These are phyloP conservation scores for Dioscorea cayenensis DNA, from an alignment of 116 monocot species.

Conservation along the genomic window DNA sequence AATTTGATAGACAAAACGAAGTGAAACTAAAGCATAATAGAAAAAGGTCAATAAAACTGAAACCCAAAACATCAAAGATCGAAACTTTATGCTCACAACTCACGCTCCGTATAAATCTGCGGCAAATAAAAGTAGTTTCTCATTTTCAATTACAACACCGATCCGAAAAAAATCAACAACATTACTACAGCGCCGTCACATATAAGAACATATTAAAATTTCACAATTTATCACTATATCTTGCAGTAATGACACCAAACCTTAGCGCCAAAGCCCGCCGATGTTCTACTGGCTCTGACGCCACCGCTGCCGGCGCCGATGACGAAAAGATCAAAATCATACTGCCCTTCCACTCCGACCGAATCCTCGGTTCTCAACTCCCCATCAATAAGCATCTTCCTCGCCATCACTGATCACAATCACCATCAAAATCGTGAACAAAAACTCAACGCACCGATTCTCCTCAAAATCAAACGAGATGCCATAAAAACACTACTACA, in stretches of 20 bases:
- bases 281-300: conserved; percentile 81
- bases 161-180: too few species aligned
- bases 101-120: too few species aligned
- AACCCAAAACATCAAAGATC: not conserved
- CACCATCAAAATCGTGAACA: not conserved
- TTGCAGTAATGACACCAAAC: conserved; percentile 19
- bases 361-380: conserved; percentile 11
- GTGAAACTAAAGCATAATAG: not conserved
- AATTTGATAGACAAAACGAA: not conserved
- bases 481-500: too few species aligned
- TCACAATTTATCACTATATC: not conserved
- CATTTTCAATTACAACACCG: too few species aligned
- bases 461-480: too few species aligned
- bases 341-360: conserved; percentile 25
- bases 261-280: conserved; percentile 86
- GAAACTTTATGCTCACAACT: too few species aligned
- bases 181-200: too few species aligned
- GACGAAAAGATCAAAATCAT: conserved; percentile 93
- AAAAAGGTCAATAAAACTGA: not conserved
- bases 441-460: not conserved
- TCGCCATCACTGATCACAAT: conserved; percentile 36
- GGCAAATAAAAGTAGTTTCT: too few species aligned
- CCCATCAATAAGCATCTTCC: conserved; percentile 89
- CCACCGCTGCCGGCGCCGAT: conserved; percentile 98
- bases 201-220: too few species aligned